Evolutionary conservation across 305 asterid species (phyloP).

Genomic region (Fraxinus latifolia): DNA sequence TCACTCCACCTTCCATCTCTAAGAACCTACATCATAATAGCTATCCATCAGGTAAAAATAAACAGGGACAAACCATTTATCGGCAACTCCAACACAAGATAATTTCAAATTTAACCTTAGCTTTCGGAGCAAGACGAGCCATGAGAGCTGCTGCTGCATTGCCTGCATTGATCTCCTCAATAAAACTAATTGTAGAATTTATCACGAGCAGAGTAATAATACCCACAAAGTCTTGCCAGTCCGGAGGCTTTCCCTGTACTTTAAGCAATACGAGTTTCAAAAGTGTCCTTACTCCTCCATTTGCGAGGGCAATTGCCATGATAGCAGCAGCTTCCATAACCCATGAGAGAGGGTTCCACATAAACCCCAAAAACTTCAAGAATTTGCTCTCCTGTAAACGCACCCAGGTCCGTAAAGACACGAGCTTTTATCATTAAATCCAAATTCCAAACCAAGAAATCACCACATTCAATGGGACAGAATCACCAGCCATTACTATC

Average conservation of each 20-base stretch:
- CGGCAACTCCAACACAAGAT: background rate
- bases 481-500: constrained; percentile 10
- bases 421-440: constrained; percentile 1
- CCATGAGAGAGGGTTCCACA: constrained; percentile 99
- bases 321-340: constrained; percentile 99
- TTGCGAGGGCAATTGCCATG: constrained; percentile 99
- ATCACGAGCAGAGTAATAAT: constrained; percentile 83
- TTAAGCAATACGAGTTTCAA: constrained; percentile 13
- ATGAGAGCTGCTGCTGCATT: constrained; percentile 99
- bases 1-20: constrained; percentile 96
- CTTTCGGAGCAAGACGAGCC: constrained; percentile 99
- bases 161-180: constrained; percentile 98
- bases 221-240: constrained; percentile 99
- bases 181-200: constrained; percentile 95
- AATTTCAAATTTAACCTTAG: constrained; percentile 49
- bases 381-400: constrained; percentile 78
- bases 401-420: constrained; percentile 6
- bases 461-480: background rate
- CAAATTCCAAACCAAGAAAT: background rate
- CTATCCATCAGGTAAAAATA: constrained; percentile 15
- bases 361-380: constrained; percentile 87
- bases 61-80: background rate
- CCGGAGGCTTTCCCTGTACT: constrained; percentile 90
- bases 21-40: constrained; percentile 55
- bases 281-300: constrained; percentile 83